phyloP scores from a whole-genome alignment of 1,284 basidiomycete genomes.

The Sporisorium scitamineum region DNA sequence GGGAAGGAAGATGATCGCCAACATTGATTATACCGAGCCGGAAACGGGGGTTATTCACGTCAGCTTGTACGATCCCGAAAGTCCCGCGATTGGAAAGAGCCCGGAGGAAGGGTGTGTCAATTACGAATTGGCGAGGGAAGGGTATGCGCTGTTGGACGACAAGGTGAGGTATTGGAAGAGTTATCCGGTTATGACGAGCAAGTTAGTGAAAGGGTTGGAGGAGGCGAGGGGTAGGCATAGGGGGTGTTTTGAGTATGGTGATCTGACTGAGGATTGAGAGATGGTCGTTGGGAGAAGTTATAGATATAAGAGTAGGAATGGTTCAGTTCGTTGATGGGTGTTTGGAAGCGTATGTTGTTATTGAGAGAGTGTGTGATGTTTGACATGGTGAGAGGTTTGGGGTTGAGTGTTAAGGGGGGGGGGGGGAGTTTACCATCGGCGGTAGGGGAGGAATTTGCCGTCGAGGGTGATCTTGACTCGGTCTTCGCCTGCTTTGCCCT shows the following conservation, averaged over 20 bases:
- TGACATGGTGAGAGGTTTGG: neutral
- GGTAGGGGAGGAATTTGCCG: slow-evolving; percentile 62
- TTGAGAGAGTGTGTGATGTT: neutral
- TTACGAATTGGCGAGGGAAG: slow-evolving; percentile 52
- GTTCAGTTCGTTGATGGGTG: neutral
- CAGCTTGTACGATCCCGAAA: slow-evolving; percentile 62
- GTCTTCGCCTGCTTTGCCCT: slow-evolving; percentile 57
- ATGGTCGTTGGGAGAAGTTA: too few species aligned
- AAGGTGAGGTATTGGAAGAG: slow-evolving; percentile 57
- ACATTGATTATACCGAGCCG: slow-evolving; percentile 59
- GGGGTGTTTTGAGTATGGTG: slow-evolving; percentile 61
- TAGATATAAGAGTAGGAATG: too few species aligned
- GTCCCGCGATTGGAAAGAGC: slow-evolving; percentile 33
- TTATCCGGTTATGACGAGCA: slow-evolving; percentile 43
- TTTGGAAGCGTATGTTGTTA: neutral
- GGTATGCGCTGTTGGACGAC: slow-evolving; percentile 55
- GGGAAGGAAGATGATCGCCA: slow-evolving; percentile 63
- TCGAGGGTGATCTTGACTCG: slow-evolving; percentile 64
- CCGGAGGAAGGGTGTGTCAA: slow-evolving; percentile 59
- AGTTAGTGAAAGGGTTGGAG: slow-evolving; percentile 37
- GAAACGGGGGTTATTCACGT: slow-evolving; percentile 42
- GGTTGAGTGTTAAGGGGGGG: neutral
- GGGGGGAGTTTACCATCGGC: slow-evolving; percentile 40
- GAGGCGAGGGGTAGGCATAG: slow-evolving; percentile 53
- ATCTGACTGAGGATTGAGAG: slow-evolving; percentile 50